A percentile compares a stretch with the other conserved stretches of the same genome.
Evolutionary conservation across 805 yeast species (phyloP).

Genomic region (Saturnispora ahearnii): DNA sequence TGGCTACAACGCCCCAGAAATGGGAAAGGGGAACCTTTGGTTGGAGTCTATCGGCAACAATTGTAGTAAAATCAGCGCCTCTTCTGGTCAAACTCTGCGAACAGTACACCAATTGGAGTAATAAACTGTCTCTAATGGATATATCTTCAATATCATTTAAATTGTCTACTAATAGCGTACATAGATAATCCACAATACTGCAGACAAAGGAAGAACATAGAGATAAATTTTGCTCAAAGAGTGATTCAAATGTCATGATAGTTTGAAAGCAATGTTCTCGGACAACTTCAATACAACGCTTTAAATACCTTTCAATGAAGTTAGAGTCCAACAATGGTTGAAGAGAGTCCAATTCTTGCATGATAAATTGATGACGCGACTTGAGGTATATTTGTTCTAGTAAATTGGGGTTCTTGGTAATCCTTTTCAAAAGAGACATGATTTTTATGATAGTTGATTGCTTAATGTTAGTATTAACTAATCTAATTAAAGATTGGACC

Average conservation of each 20-base stretch:
- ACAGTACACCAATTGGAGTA: conserved; percentile 79
- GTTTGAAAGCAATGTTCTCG: conserved; percentile 78
- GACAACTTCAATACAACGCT: conserved; percentile 72
- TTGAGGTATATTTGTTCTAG: conserved; percentile 53
- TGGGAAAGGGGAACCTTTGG: not conserved
- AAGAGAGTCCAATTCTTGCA: conserved; percentile 49
- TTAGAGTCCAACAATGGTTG: conserved; percentile 46
- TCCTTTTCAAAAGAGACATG: conserved; percentile 44
- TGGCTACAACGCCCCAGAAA: conserved; percentile 21
- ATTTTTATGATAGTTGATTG: conserved; percentile 75
- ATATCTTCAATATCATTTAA: conserved; percentile 28
- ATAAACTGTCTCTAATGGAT: conserved; percentile 50
- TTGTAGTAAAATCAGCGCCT: conserved; percentile 58
- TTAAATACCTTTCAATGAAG: conserved; percentile 52
- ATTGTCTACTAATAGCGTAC: conserved; percentile 24
- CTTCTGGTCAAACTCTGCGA: conserved; percentile 74
- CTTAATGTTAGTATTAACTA: conserved; percentile 67
- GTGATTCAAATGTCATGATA: conserved; percentile 53
- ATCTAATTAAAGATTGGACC: conserved; percentile 59
- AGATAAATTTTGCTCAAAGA: conserved; percentile 35
- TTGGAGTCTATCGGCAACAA: conserved; percentile 22
- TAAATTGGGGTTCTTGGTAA: conserved; percentile 18
- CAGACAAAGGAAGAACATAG: conserved; percentile 30
- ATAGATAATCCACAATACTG: conserved; percentile 26
- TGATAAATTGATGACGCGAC: conserved; percentile 61